These are phyloP conservation scores for Chlorophyllum brunneum DNA, from an alignment of 768 basidiomycete species.

Conservation along the genomic window DNA sequence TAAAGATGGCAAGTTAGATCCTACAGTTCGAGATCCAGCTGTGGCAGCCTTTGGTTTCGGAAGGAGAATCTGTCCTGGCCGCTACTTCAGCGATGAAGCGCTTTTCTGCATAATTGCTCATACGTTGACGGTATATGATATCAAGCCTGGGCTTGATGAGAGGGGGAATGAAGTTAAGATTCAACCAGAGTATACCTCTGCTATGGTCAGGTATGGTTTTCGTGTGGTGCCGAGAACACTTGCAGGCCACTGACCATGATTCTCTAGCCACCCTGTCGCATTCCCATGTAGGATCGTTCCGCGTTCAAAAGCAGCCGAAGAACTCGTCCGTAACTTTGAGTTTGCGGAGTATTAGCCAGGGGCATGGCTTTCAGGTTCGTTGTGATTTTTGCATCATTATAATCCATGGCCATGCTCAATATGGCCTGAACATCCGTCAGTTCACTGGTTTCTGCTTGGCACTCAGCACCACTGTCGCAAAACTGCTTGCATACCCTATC, in stretches of 20 bases:
- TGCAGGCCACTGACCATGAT: neutral
- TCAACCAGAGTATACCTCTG: neutral
- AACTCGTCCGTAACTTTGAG: slow-evolving; percentile 1
- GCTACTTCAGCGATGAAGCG: slow-evolving; percentile 18
- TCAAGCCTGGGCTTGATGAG: slow-evolving; percentile 16
- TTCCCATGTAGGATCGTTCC: slow-evolving; percentile 10
- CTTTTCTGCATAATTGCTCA: slow-evolving; percentile 19
- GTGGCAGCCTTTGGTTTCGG: slow-evolving; percentile 19
- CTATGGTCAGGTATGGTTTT: neutral
- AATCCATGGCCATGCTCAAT: too few relatives aligned
- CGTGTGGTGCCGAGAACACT: neutral
- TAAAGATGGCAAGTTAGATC: slow-evolving; percentile 17
- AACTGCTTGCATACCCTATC: too few relatives aligned
- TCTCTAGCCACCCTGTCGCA: neutral
- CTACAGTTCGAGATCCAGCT: slow-evolving; percentile 10
- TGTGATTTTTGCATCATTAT: too few relatives aligned
- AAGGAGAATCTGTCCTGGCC: slow-evolving; percentile 24
- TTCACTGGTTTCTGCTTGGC: too few relatives aligned
- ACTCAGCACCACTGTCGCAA: too few relatives aligned
- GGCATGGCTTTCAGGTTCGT: too few relatives aligned
- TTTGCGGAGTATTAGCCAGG: neutral
- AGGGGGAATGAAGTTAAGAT: slow-evolving; percentile 8
- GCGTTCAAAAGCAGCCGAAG: slow-evolving; percentile 7
- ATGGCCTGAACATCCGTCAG: too few relatives aligned
- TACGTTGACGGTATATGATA: slow-evolving; percentile 18